Evolutionary conservation across 768 basidiomycete genomes (phyloP).

Genomic region (Boletus eberwhitei): DNA sequence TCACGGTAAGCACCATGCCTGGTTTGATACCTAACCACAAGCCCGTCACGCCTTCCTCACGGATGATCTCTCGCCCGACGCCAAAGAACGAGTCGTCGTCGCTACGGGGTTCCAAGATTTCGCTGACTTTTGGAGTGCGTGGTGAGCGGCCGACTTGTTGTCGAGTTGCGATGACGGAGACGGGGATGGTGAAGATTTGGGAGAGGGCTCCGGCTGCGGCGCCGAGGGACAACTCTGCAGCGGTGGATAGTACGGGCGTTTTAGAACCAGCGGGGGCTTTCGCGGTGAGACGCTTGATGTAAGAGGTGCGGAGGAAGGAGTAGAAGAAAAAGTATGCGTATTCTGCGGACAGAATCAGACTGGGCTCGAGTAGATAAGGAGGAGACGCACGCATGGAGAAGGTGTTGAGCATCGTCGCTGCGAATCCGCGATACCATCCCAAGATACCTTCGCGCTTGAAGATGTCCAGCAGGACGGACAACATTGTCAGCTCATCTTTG

Average conservation of each 20-base stretch:
- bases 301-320: conserved; percentile 80
- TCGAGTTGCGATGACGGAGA: conserved; percentile 94
- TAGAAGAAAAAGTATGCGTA: conserved; percentile 99
- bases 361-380: not conserved
- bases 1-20: conserved; percentile 90
- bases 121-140: not conserved
- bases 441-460: conserved; percentile 75
- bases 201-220: conserved; percentile 92
- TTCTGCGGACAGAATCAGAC: conserved; percentile 49
- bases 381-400: conserved; percentile 81
- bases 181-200: conserved; percentile 98
- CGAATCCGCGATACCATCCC: conserved; percentile 89
- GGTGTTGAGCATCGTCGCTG: conserved; percentile 96
- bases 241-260: conserved; percentile 62
- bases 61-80: conserved; percentile 82
- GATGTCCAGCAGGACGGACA: conserved; percentile 64
- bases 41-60: conserved; percentile 82
- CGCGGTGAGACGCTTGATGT: conserved; percentile 65
- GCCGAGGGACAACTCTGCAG: conserved; percentile 81
- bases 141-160: conserved; percentile 77
- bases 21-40: conserved; percentile 94
- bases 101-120: not conserved
- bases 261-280: conserved; percentile 60
- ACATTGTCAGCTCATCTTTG: conserved; percentile 51
- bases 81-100: conserved; percentile 71